phyloP scores from a whole-genome alignment of 2,329 filamentous ascomycete genomes.

The Mariannaea elegans region DNA sequence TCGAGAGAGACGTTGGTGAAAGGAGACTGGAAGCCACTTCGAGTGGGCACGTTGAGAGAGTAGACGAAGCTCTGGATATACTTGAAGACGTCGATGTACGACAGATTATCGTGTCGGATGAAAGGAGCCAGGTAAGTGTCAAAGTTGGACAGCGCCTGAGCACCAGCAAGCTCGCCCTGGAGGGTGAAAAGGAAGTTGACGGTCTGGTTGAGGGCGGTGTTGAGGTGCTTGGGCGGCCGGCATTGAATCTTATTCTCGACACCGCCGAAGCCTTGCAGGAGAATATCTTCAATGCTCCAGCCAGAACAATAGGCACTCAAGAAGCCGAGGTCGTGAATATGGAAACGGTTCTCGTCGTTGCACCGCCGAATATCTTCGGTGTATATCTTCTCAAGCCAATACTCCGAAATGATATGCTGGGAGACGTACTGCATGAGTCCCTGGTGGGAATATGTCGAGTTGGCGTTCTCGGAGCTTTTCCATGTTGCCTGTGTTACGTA shows the following conservation, averaged over 20 bases:
- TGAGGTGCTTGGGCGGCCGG: conserved; percentile 34
- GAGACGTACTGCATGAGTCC: conserved; percentile 38
- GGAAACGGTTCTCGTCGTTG: conserved; percentile 33
- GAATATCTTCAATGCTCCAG: conserved; percentile 37
- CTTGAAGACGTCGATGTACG: conserved; percentile 36
- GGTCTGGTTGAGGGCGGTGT: conserved; percentile 37
- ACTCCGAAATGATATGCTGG: conserved; percentile 35
- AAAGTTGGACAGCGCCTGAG: conserved; percentile 34
- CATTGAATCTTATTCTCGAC: conserved; percentile 40
- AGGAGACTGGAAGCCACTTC: conserved; percentile 37
- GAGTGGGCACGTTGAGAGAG: conserved; percentile 37
- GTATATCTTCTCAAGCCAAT: conserved; percentile 37
- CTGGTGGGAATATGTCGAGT: conserved; percentile 38
- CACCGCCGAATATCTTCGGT: conserved; percentile 30
- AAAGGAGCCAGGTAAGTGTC: conserved; percentile 37
- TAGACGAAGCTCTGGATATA: conserved; percentile 38
- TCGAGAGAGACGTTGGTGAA: conserved; percentile 37
- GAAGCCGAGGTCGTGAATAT: conserved; percentile 37
- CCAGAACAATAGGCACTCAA: conserved; percentile 38
- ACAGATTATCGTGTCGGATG: conserved; percentile 28
- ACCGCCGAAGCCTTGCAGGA: conserved; percentile 34
- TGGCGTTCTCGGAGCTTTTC: conserved; percentile 36
- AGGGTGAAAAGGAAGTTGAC: conserved; percentile 38
- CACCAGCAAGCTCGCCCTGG: conserved; percentile 35
- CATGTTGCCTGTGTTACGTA: conserved; percentile 35